phyloP scores from a whole-genome alignment of 2,329 filamentous ascomycete genomes.

The Hymenoscyphus repandus region DNA sequence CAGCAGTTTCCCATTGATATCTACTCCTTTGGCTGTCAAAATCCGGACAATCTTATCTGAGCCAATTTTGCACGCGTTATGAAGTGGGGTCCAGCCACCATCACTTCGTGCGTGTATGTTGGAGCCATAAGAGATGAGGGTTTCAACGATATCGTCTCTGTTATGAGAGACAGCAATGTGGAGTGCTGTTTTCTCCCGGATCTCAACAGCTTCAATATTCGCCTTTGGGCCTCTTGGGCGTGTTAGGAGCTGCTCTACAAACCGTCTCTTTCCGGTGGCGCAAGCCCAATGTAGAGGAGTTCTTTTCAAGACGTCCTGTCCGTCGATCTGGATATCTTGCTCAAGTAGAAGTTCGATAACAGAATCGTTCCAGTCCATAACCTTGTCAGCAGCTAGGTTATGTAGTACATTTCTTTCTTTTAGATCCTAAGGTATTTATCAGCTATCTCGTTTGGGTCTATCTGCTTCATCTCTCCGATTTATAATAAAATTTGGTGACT shows the following conservation, averaged over 20 bases:
- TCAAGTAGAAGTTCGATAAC: constrained; percentile 22
- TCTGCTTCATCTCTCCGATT: too few species aligned
- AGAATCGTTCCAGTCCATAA: constrained; percentile 22
- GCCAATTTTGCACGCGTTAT: constrained; percentile 23
- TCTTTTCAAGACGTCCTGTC: constrained; percentile 17
- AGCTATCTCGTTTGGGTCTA: too few species aligned
- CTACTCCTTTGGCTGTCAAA: constrained; percentile 17
- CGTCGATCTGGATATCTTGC: constrained; percentile 19
- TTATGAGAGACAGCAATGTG: constrained; percentile 20
- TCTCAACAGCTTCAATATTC: constrained; percentile 19
- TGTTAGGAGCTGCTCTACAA: constrained; percentile 20
- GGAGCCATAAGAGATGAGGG: constrained; percentile 19
- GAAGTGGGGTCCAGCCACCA: constrained; percentile 23
- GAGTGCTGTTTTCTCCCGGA: constrained; percentile 22
- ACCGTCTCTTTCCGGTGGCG: constrained; percentile 22
- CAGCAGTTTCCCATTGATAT: constrained; percentile 24
- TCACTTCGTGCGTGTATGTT: constrained; percentile 16
- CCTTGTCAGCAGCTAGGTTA: constrained; percentile 25
- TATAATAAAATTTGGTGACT: too few species aligned
- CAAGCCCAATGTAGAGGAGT: constrained; percentile 26
- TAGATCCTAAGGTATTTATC: constrained; percentile 5
- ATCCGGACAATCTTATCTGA: constrained; percentile 20
- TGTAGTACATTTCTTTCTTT: constrained; percentile 22
- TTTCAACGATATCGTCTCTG: constrained; percentile 22
- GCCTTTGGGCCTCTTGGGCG: constrained; percentile 15